Conservation (phyloP, 768 basidiomycete species). For the Fibroporia radiculosa region DNA sequence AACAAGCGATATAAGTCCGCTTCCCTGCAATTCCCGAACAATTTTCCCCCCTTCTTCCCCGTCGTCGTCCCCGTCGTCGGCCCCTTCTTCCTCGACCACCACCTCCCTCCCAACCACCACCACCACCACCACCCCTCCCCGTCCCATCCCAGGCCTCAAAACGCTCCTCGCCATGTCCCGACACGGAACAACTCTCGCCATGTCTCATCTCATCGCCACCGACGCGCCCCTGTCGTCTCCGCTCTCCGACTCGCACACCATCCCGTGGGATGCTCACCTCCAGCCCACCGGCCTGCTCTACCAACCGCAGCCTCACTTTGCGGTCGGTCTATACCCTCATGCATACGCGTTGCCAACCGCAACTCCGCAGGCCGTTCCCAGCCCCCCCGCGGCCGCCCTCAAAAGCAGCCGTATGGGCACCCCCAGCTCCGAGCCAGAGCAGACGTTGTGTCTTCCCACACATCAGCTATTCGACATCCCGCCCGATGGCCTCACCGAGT, state of each 20-base stretch:
- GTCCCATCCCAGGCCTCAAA: neutral
- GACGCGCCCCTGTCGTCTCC: conserved; percentile 57
- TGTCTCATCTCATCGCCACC: conserved; percentile 50
- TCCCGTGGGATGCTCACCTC: conserved; percentile 39
- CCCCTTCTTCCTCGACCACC: neutral
- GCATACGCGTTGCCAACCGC: conserved; percentile 34
- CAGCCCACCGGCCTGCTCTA: conserved; percentile 20
- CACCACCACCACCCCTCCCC: neutral
- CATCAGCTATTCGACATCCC: conserved; percentile 67
- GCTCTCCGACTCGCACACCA: conserved; percentile 31
- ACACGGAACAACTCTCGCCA: conserved; percentile 24
- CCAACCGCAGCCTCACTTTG: conserved; percentile 29
- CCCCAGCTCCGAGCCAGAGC: conserved; percentile 37
- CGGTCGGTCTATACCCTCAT: conserved; percentile 34
- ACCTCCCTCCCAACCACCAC: neutral
- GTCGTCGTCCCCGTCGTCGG: too few species aligned
- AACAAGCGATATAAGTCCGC: conserved; percentile 5
- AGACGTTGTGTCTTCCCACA: conserved; percentile 55
- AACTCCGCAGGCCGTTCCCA: conserved; percentile 25
- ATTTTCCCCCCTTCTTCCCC: conserved; percentile 2
- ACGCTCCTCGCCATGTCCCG: conserved; percentile 9
- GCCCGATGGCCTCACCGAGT: conserved; percentile 24
- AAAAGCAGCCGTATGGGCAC: conserved; percentile 46
- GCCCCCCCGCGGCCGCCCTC: conserved; percentile 27
- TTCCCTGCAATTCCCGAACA: neutral